These are phyloP conservation scores for Heritiera fomes DNA, from an alignment of 345 rosid genomes.

Conservation along the genomic window DNA sequence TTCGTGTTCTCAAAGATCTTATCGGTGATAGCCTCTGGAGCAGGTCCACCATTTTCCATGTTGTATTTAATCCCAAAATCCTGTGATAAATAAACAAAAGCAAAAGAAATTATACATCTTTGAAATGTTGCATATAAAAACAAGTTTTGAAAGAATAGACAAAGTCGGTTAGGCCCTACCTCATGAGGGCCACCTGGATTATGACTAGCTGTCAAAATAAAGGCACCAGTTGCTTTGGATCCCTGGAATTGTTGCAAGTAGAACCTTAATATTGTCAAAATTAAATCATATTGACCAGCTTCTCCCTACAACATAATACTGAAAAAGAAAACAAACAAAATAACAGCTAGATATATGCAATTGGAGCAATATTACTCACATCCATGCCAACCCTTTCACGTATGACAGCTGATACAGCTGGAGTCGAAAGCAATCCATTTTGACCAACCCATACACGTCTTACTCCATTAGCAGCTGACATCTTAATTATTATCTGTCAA, in stretches of 20 bases:
- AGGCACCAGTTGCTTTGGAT: slow-evolving; percentile 87
- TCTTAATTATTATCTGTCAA: slow-evolving; percentile 77
- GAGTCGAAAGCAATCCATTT: slow-evolving; percentile 94
- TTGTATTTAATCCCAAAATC: slow-evolving; percentile 99
- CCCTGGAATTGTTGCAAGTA: slow-evolving; percentile 58
- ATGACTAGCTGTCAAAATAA: slow-evolving; percentile 99
- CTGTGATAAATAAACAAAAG: slow-evolving; percentile 36
- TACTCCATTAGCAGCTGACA: slow-evolving; percentile 98
- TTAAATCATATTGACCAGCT: slow-evolving; percentile 6
- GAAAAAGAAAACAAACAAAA: slow-evolving; percentile 9
- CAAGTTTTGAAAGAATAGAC: not conserved
- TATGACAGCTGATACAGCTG: slow-evolving; percentile 97
- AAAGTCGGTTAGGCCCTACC: slow-evolving; percentile 38
- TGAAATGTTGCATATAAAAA: not conserved
- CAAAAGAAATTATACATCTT: not conserved
- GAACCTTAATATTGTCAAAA: slow-evolving; percentile 22
- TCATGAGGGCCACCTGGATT: slow-evolving; percentile 99
- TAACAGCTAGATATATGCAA: not conserved
- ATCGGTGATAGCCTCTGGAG: slow-evolving; percentile 94
- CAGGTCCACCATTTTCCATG: slow-evolving; percentile 99
- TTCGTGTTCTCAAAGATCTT: slow-evolving; percentile 95
- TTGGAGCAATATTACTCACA: slow-evolving; percentile 52
- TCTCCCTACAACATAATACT: slow-evolving; percentile 14
- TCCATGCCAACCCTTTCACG: slow-evolving; percentile 90
- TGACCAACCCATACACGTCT: slow-evolving; percentile 95